Conservation (phyloP, 1,284 basidiomycete genomes). For the Ceratobasidium sp. region DNA sequence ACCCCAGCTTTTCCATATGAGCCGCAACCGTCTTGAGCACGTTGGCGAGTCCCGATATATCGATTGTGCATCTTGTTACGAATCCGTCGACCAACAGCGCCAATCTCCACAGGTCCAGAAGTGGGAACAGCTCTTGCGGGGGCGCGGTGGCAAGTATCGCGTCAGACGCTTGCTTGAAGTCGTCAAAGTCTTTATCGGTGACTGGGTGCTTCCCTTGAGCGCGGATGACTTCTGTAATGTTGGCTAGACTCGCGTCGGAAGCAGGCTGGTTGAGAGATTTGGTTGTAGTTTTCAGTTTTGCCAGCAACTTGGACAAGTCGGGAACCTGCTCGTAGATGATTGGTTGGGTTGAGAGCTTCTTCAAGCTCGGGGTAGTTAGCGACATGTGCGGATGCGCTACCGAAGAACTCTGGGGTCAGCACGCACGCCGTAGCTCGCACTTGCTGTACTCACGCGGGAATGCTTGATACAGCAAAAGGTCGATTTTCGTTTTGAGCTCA, state of each 20-base stretch:
- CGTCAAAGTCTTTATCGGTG: neutral
- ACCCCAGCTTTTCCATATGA: conserved; percentile 60
- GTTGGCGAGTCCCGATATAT: conserved; percentile 11
- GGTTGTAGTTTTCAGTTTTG: conserved; percentile 19
- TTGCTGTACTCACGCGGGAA: conserved; percentile 74
- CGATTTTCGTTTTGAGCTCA: conserved; percentile 77
- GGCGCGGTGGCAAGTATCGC: conserved; percentile 66
- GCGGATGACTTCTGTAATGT: neutral
- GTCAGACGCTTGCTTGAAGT: conserved; percentile 58
- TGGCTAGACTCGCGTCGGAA: neutral
- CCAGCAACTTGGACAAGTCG: conserved; percentile 17
- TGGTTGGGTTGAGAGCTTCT: conserved; percentile 76
- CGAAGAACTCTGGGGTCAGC: conserved; percentile 47
- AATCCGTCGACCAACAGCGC: conserved; percentile 75
- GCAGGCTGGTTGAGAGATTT: neutral
- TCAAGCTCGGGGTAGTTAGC: conserved; percentile 71
- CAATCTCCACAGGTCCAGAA: conserved; percentile 87
- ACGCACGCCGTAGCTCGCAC: neutral
- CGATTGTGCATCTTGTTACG: conserved; percentile 64
- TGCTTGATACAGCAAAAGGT: conserved; percentile 77
- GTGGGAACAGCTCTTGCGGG: conserved; percentile 77
- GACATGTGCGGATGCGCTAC: conserved; percentile 81
- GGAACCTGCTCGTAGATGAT: conserved; percentile 81
- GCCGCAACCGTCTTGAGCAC: conserved; percentile 58
- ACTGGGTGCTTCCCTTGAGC: neutral